Conservation (phyloP, 345 rosid genomes). For the Dimocarpus longan region DNA sequence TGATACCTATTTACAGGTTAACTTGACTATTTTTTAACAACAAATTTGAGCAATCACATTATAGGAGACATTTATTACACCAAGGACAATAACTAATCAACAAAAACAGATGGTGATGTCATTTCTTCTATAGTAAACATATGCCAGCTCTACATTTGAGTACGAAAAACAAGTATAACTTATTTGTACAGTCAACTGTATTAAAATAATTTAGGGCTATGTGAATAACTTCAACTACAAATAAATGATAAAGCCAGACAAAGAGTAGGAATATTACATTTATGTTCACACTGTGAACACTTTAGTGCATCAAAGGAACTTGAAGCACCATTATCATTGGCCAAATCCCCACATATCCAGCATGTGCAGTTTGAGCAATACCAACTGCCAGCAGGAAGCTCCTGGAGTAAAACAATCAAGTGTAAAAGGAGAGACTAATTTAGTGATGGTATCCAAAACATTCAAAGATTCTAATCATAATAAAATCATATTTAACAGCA, state of each 20-base stretch:
- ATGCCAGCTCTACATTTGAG: constrained; percentile 9
- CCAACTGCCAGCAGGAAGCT: constrained; percentile 92
- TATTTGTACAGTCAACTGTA: background rate
- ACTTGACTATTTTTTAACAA: background rate
- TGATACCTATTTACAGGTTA: background rate
- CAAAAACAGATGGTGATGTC: background rate
- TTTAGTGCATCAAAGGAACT: constrained; percentile 48
- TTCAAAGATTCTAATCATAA: constrained; percentile 2
- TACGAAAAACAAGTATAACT: constrained; percentile 16
- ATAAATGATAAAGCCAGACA: constrained; percentile 18
- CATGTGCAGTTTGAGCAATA: constrained; percentile 93
- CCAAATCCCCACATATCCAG: constrained; percentile 72
- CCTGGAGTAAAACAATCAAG: constrained; percentile 48
- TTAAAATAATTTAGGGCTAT: constrained; percentile 3
- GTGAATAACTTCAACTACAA: constrained; percentile 7
- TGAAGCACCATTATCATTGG: constrained; percentile 49
- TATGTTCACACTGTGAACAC: constrained; percentile 88
- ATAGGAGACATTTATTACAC: background rate
- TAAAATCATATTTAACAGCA: background rate
- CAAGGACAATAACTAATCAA: background rate
- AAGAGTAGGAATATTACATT: constrained; percentile 54
- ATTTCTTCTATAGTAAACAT: background rate
- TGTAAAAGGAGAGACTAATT: constrained; percentile 12
- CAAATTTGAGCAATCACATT: background rate
- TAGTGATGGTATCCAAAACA: constrained; percentile 20